These are phyloP conservation scores for Erodium maritimum DNA, from an alignment of 345 rosid genomes.

Conservation along the genomic window DNA sequence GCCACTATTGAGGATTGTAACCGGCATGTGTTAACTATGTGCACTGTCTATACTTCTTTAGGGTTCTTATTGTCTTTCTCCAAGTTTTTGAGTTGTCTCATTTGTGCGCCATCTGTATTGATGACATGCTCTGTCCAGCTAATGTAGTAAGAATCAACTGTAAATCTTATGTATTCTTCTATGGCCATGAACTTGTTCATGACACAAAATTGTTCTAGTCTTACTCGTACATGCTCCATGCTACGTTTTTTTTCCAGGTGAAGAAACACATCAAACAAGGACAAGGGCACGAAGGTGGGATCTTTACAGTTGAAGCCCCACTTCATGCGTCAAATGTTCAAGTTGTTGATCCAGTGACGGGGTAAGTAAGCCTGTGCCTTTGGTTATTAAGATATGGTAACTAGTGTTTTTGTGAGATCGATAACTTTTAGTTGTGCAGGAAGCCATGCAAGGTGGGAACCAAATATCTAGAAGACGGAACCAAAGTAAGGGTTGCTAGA, in stretches of 20 bases:
- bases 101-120: background rate
- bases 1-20: background rate
- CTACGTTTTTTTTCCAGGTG: conserved; percentile 31
- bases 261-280: conserved; percentile 87
- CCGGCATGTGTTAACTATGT: background rate
- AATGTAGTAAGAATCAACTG: background rate
- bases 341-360: conserved; percentile 86
- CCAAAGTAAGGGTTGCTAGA: conserved; percentile 89
- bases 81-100: too few relatives aligned
- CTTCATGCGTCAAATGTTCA: conserved; percentile 92
- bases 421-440: conserved; percentile 27
- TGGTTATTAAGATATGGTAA: background rate
- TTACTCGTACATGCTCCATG: background rate
- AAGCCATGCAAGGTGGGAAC: conserved; percentile 77
- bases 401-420: background rate
- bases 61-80: too few relatives aligned
- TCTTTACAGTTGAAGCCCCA: conserved; percentile 91
- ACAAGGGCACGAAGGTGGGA: conserved; percentile 92
- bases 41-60: too few relatives aligned
- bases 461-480: conserved; percentile 86
- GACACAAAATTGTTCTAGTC: background rate
- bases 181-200: background rate
- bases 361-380: conserved; percentile 30
- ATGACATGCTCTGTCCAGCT: background rate
- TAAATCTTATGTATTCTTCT: background rate